Conservation (phyloP, 2,329 filamentous ascomycete genomes). For the Xylariaceae sp. region DNA sequence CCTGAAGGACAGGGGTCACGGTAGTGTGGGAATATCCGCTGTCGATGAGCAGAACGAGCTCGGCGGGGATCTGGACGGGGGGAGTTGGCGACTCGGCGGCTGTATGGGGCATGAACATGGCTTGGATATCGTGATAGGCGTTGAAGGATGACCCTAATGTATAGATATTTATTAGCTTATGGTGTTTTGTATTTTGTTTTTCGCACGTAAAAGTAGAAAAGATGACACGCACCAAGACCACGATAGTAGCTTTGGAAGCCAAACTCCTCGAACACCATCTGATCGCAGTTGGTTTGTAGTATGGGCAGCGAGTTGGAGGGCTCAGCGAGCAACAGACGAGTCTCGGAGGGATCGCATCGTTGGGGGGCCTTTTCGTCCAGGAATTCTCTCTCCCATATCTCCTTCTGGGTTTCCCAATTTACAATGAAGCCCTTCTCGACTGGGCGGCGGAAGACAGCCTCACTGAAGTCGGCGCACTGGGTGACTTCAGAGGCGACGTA, state of each 20-base stretch:
- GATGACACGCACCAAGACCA: conserved; percentile 67
- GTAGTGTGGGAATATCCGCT: conserved; percentile 94
- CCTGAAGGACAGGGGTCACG: conserved; percentile 83
- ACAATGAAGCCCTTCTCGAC: conserved; percentile 95
- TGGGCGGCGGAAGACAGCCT: conserved; percentile 83
- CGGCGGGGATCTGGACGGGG: conserved; percentile 62
- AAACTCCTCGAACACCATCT: conserved; percentile 98
- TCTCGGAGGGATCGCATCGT: conserved; percentile 77
- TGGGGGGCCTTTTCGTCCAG: conserved; percentile 72
- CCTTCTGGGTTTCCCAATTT: conserved; percentile 95
- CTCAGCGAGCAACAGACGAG: conserved; percentile 85
- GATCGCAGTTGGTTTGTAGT: conserved; percentile 88
- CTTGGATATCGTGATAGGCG: conserved; percentile 80
- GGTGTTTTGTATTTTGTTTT: no score
- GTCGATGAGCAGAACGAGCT: conserved; percentile 88
- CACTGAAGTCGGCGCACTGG: conserved; percentile 85
- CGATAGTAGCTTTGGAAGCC: conserved; percentile 88
- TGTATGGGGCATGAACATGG: conserved; percentile 63
- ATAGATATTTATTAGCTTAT: no score
- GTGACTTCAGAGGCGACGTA: conserved; percentile 83
- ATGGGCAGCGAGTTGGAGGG: conserved; percentile 82
- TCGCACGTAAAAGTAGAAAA: not conserved
- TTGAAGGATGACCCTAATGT: conserved; percentile 61
- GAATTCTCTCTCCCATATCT: conserved; percentile 93
- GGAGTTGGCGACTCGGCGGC: not conserved